Percentiles rank a stretch among this genome's conserved stretches.
Conservation (phyloP, 1,284 basidiomycete species). For the Ustilago xerochloae region DNA sequence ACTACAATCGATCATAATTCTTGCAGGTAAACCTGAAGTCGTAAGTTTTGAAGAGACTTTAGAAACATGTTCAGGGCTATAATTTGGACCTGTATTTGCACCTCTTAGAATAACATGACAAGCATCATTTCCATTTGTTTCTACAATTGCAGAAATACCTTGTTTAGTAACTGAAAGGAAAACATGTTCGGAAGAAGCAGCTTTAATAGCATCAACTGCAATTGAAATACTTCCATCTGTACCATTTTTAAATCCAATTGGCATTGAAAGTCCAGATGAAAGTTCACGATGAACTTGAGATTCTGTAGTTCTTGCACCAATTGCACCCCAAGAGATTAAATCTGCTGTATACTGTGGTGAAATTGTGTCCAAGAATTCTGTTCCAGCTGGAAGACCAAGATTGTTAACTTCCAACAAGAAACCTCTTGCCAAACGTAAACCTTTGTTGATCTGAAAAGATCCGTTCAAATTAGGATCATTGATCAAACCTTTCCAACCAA, state of each 20-base stretch:
- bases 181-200: constrained; percentile 88
- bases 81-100: constrained; percentile 66
- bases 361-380: constrained; percentile 76
- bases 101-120: constrained; percentile 68
- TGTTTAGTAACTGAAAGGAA: constrained; percentile 99
- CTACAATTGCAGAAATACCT: constrained; percentile 72
- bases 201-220: constrained; percentile 96
- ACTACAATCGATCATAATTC: constrained; percentile 80
- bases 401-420: constrained; percentile 77
- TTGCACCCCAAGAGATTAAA: constrained; percentile 95
- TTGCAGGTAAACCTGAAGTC: constrained; percentile 44
- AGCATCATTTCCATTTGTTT: constrained; percentile 66
- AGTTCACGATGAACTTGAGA: constrained; percentile 92
- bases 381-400: constrained; percentile 69
- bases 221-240: constrained; percentile 66
- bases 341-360: constrained; percentile 95
- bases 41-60: constrained; percentile 49
- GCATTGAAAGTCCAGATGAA: constrained; percentile 86
- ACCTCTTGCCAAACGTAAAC: constrained; percentile 87
- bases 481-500: constrained; percentile 98
- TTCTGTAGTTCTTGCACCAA: constrained; percentile 81
- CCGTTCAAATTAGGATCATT: constrained; percentile 88
- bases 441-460: constrained; percentile 92
- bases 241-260: constrained; percentile 79
- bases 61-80: constrained; percentile 54